Conservation (phyloP, 1,284 basidiomycete genomes). For the Ustilago crameri region DNA sequence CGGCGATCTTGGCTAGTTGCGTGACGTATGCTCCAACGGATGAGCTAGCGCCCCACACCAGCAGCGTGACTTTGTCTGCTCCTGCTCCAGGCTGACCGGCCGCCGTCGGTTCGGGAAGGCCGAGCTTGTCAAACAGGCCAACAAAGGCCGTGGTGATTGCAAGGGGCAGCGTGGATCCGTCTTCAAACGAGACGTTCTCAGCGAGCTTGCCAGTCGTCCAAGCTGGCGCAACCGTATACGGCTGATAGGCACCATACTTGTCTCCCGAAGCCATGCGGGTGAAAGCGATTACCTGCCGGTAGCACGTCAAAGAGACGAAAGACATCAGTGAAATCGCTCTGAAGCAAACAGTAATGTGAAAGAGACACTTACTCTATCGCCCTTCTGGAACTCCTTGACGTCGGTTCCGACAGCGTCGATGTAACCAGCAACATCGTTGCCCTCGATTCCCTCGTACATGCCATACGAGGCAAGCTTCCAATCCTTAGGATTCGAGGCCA, state of each 20-base stretch:
- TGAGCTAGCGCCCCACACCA: conserved; percentile 67
- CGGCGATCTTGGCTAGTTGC: conserved; percentile 66
- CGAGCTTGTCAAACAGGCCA: conserved; percentile 62
- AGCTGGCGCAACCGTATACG: conserved; percentile 54
- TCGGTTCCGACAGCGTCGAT: conserved; percentile 28
- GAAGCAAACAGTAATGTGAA: no score
- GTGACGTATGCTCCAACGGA: conserved; percentile 67
- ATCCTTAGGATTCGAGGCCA: conserved; percentile 68
- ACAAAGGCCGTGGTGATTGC: conserved; percentile 68
- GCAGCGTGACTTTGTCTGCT: conserved; percentile 38
- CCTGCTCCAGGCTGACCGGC: conserved; percentile 19
- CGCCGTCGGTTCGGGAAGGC: conserved; percentile 31
- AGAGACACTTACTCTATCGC: conserved; percentile 52
- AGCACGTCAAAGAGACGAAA: background rate
- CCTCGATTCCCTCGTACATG: conserved; percentile 50
- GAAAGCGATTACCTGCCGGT: conserved; percentile 49
- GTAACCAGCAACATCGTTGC: conserved; percentile 65
- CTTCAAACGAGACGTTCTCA: conserved; percentile 61
- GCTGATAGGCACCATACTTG: conserved; percentile 65
- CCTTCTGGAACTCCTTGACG: conserved; percentile 58
- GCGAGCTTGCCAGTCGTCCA: conserved; percentile 53
- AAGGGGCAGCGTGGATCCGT: conserved; percentile 67
- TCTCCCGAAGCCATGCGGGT: conserved; percentile 53
- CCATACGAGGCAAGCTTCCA: conserved; percentile 57
- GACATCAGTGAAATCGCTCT: no score